Evolutionary conservation across 2,329 filamentous ascomycete genomes (phyloP).

Genomic region (Trichoderma hamatum): DNA sequence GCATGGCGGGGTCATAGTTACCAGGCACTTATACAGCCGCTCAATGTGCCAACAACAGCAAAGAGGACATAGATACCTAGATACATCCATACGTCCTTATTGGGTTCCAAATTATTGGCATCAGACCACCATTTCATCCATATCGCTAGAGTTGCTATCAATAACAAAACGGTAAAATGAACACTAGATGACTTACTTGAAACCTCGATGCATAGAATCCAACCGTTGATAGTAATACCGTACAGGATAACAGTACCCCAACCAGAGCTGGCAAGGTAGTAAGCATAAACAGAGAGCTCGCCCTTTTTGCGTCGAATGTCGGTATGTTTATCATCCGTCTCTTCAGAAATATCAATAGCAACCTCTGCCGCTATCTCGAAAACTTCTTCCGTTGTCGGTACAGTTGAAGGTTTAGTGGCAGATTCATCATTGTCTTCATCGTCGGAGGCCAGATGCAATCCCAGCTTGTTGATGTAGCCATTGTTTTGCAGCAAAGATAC

Average conservation of each 20-base stretch:
- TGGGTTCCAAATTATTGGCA: conserved; percentile 19
- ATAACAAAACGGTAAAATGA: not conserved
- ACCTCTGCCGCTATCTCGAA: conserved; percentile 18
- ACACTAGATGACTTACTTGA: conserved; percentile 7
- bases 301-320: conserved; percentile 24
- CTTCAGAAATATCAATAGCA: not conserved
- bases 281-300: conserved; percentile 21
- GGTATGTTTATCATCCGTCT: conserved; percentile 7
- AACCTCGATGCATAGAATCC: conserved; percentile 24
- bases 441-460: not conserved
- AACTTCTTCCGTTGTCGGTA: not conserved
- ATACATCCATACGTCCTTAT: conserved; percentile 23
- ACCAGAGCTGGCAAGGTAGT: conserved; percentile 21
- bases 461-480: conserved; percentile 21
- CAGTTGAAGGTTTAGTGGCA: not conserved
- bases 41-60: conserved; percentile 11
- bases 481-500: not conserved
- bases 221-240: not conserved
- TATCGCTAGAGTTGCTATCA: not conserved
- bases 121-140: conserved; percentile 27
- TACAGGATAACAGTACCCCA: conserved; percentile 16
- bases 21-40: conserved; percentile 1
- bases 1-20: not conserved
- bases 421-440: not conserved
- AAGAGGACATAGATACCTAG: conserved; percentile 15